Base-by-base conservation (phyloP, 345 rosid species). In the Camelina hispida region DNA sequence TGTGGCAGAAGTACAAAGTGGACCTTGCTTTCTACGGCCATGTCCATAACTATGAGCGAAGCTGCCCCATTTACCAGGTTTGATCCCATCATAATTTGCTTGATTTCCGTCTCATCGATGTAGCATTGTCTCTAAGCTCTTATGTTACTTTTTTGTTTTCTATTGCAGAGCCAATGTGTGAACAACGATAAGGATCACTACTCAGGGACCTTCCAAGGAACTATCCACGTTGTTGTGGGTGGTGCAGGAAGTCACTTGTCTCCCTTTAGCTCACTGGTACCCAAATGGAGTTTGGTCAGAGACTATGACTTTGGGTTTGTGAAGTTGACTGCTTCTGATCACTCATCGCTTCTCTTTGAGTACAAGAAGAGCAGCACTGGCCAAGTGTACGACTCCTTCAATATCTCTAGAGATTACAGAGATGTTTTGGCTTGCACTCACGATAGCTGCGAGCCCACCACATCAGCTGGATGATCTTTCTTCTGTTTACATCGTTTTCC, bases 141-240 rank as follows among this genome's bases (percentile, higher is more conserved):
- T 69, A 1, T 17, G 38, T 30, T 20, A 15, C 42, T 14, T 22
- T 38, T 15, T 47, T 51, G 16, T 75, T 59, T 73, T 28, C 44
- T 79, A 62, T 52, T 82, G 82, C 83, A 94, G 98, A 90, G 85
- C 55, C 87, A 70, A 61, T 91, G 97, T 38, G 86, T 88, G 80
- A 84, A 60, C 65, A 13, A 46, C 37, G 96, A 84, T 34, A 88
- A 76, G 66, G 40, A 69, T 40, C 85, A 85, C 66, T 91, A 87
- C 78, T 83, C 89, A 3, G 98, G 97, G 75, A 69, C 84, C 0
- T 62, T 88, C 72, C 77, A 76, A 6, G 97, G 96, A 69, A 90
- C 97, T 23, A 94, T 91, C 76, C 96, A 90, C 51, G 88, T 91
- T 7, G 98, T 94, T 1, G 96, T 66, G n/a, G 98, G 96, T 2